These are phyloP conservation scores for Zalaria obscura DNA, from an alignment of 2,329 filamentous ascomycete genomes.

Conservation along the genomic window DNA sequence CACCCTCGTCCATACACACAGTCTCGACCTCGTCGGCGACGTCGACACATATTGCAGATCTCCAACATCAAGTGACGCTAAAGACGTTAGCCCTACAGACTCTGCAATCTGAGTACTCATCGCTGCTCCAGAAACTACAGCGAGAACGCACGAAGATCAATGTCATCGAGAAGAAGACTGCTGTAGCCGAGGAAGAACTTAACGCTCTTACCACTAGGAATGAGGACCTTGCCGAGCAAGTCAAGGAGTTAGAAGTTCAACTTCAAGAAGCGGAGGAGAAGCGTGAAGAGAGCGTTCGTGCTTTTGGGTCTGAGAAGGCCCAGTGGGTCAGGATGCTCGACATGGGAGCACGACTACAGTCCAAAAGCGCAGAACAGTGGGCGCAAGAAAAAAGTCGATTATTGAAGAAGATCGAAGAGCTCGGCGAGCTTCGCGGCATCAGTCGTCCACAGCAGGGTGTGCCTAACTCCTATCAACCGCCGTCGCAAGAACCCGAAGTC, in stretches of 20 bases:
- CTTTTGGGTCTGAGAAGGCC: conserved; percentile 27
- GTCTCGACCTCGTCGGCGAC: conserved; percentile 12
- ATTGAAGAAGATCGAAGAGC: not conserved
- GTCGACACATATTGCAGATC: conserved; percentile 28
- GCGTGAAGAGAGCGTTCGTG: conserved; percentile 30
- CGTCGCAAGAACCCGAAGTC: not conserved
- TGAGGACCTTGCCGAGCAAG: conserved; percentile 31
- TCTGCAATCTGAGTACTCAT: conserved; percentile 40
- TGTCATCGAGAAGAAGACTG: conserved; percentile 36
- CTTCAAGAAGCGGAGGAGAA: conserved; percentile 34
- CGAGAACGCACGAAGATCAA: conserved; percentile 34
- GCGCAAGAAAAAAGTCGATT: conserved; percentile 24
- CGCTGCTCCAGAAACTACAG: conserved; percentile 36
- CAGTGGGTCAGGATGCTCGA: conserved; percentile 39
- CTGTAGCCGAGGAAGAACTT: conserved; percentile 36
- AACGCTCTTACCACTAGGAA: conserved; percentile 37
- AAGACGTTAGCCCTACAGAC: conserved; percentile 39
- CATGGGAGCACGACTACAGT: conserved; percentile 32
- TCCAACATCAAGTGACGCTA: conserved; percentile 40
- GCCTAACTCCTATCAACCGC: not conserved
- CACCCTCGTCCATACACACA: conserved; percentile 12
- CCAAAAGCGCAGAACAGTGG: conserved; percentile 28
- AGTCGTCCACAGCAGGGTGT: not conserved
- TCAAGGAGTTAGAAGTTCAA: conserved; percentile 32
- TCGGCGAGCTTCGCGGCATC: not conserved